A percentile compares a stretch with the other conserved stretches of the same genome.
Conservation (phyloP, 345 rosid genomes). For the Erucastrum elatum region DNA sequence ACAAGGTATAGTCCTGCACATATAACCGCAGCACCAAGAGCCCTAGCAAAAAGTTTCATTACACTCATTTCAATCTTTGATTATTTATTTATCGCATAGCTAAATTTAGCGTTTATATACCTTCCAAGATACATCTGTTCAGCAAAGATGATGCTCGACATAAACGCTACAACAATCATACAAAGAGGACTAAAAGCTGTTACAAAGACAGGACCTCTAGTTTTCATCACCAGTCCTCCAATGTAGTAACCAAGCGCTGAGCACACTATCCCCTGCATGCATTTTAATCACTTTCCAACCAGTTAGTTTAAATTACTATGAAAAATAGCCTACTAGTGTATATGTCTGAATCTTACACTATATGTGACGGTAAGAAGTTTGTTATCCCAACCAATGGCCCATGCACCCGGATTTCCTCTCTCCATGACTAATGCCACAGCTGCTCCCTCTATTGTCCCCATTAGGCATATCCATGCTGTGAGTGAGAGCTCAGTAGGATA, state of each 20-base stretch:
- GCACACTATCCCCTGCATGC: slow-evolving; percentile 73
- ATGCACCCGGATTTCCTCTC: slow-evolving; percentile 50
- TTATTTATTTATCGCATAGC: background rate
- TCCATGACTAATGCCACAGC: slow-evolving; percentile 67
- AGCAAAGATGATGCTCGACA: slow-evolving; percentile 68
- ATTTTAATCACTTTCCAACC: background rate
- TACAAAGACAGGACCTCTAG: slow-evolving; percentile 87
- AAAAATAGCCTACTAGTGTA: background rate
- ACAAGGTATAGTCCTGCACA: slow-evolving; percentile 78
- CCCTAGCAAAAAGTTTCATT: slow-evolving; percentile 44
- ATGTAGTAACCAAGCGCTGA: slow-evolving; percentile 78
- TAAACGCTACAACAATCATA: slow-evolving; percentile 75
- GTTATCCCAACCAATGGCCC: slow-evolving; percentile 76
- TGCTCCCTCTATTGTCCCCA: slow-evolving; percentile 69
- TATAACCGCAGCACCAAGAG: slow-evolving; percentile 72
- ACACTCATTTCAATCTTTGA: background rate
- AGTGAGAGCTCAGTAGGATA: slow-evolving; percentile 85
- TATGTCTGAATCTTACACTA: slow-evolving; percentile 51
- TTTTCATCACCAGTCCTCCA: slow-evolving; percentile 74
- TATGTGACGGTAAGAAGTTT: slow-evolving; percentile 66
- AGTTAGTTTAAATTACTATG: background rate
- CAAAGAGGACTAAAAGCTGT: slow-evolving; percentile 75
- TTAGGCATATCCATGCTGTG: slow-evolving; percentile 70
- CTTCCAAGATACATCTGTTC: slow-evolving; percentile 89
- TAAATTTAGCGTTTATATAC: slow-evolving; percentile 34